Base-by-base conservation (phyloP, 108 stramenopile genomes). In the Cyclotella sp. region DNA sequence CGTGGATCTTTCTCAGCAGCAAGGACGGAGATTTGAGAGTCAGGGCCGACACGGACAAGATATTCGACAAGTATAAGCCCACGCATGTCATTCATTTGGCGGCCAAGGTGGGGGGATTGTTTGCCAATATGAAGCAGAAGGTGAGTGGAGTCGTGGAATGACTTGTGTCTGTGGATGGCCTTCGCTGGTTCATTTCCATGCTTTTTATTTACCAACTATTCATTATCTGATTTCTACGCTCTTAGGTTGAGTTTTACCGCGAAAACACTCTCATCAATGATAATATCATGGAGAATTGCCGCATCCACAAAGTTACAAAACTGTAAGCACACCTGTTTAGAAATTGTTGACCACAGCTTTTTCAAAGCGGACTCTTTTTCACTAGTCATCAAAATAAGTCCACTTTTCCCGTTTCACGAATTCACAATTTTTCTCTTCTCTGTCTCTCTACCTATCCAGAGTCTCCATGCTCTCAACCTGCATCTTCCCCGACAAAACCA, bases 401-500 rank as follows among this genome's bases (percentile, higher is more conserved):
- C n/a, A n/a, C n/a, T n/a, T n/a, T n/a, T n/a, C n/a, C n/a, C n/a
- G n/a, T n/a, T n/a, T n/a, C n/a, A 34, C 34, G 6, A 2, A 34
- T 34, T 34, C 34, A 34, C 34, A 34, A 34, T 34, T 34, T 34
- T 6, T 34, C 34, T 5, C 30, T 61, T 8, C 14, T 61, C 34
- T 6, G 13, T 61, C 34, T 39, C n/a, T 9, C 0, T n/a, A 0
- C 9, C 34, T 34, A 6, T 2, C 7, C 34, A 61, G 60, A 24
- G 99, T 99, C 42, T 93, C 93, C 76, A 96, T 97, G 82, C 87
- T 99, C 54, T 92, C 90, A 49, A 99, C 99, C 24, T 98, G 99
- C 86, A 96, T 99, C 86, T 99, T 98, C 88, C 99, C 99, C 44
- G 98, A 98, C 89, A 98, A 99, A 89, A 98, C 97, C 39, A 97